Percentiles rank a stretch among this genome's conserved stretches.
These are phyloP conservation scores for Talaromyces sp. DNA, from an alignment of 2,329 filamentous ascomycete species.

Conservation along the genomic window DNA sequence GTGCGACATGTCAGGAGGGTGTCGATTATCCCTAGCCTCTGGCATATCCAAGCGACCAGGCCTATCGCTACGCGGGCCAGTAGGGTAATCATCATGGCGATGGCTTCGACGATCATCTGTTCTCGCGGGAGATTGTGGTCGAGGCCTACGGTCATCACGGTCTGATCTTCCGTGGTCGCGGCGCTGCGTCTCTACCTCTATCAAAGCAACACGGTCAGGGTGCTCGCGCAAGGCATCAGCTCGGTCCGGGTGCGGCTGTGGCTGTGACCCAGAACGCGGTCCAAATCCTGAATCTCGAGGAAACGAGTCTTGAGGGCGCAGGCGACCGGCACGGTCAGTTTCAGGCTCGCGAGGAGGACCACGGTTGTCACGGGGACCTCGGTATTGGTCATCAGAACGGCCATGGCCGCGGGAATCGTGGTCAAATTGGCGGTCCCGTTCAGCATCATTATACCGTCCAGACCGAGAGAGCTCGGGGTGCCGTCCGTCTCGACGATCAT, in stretches of 20 bases:
- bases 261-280: constrained; percentile 20
- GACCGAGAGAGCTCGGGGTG: constrained; percentile 32
- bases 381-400: constrained; percentile 38
- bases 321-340: constrained; percentile 30
- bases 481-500: constrained; percentile 33
- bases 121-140: constrained; percentile 14
- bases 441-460: constrained; percentile 32
- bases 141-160: constrained; percentile 28
- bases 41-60: constrained; percentile 21
- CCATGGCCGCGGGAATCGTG: constrained; percentile 32
- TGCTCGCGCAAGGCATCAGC: constrained; percentile 30
- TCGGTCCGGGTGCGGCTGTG: constrained; percentile 27
- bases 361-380: constrained; percentile 20
- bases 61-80: constrained; percentile 48
- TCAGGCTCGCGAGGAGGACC: constrained; percentile 33
- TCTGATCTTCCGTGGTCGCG: constrained; percentile 30
- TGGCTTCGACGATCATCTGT: constrained; percentile 6
- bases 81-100: constrained; percentile 45
- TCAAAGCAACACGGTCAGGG: constrained; percentile 20
- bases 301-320: constrained; percentile 27
- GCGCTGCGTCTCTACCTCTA: constrained; percentile 22
- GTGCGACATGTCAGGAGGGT: constrained; percentile 39
- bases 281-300: constrained; percentile 13
- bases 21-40: constrained; percentile 33
- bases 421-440: constrained; percentile 33